Evolutionary conservation across 768 basidiomycete species (phyloP).

Genomic region (Pleurotus tuoliensis): DNA sequence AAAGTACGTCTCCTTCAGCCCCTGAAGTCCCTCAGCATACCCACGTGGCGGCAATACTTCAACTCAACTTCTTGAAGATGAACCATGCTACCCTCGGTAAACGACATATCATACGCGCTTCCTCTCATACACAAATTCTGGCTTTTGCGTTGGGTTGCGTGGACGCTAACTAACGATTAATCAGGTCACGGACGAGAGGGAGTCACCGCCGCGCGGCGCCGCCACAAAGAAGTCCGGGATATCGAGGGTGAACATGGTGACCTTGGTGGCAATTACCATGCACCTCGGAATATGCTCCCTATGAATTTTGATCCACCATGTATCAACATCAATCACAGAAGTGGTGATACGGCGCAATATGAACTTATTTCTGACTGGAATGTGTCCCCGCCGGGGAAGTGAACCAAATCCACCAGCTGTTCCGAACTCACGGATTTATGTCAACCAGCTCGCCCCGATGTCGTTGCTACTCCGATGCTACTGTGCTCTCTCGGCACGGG

Average conservation of each 20-base stretch:
- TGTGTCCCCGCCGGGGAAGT: background rate
- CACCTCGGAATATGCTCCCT: background rate
- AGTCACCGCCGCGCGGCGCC: background rate
- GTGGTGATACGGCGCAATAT: background rate
- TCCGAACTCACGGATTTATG: background rate
- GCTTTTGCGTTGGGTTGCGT: background rate
- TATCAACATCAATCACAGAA: background rate
- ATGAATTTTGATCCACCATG: background rate
- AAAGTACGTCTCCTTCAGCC: too few relatives aligned
- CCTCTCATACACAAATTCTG: background rate
- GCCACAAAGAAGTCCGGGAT: background rate
- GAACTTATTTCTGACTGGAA: background rate
- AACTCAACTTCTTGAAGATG: background rate
- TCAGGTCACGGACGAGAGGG: background rate
- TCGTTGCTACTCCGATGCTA: background rate
- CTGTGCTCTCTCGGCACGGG: background rate
- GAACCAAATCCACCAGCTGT: constrained; percentile 1
- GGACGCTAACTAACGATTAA: background rate
- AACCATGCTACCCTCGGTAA: background rate
- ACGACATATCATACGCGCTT: background rate
- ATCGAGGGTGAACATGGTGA: background rate
- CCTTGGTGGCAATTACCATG: background rate
- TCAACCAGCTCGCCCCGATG: background rate
- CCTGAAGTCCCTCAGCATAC: too few relatives aligned
- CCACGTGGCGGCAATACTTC: too few relatives aligned